A percentile compares a stretch with the other conserved stretches of the same genome.
Conservation (phyloP, 495 filamentous ascomycete genomes). For the Aspergillus sclerotioniger region DNA sequence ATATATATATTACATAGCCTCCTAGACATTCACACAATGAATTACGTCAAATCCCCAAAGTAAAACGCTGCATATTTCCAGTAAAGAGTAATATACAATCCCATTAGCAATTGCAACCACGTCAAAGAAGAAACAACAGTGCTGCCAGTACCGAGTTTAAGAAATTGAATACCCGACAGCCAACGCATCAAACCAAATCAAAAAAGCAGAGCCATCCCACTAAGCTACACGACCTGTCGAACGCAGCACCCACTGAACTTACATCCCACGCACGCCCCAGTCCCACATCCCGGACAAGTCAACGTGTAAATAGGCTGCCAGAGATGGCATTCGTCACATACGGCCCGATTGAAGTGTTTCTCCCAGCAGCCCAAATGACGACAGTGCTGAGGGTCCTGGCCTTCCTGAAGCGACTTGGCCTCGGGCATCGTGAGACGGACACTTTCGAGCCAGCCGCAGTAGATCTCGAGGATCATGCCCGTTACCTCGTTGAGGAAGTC, state of each 20-base stretch:
- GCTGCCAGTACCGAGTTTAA: too few species aligned
- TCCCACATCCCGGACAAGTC: slow-evolving; percentile 32
- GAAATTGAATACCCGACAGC: too few species aligned
- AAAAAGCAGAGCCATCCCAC: too few species aligned
- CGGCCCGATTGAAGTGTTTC: slow-evolving; percentile 19
- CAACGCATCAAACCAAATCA: too few species aligned
- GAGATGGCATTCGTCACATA: slow-evolving; percentile 31
- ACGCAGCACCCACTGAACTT: slow-evolving; percentile 22
- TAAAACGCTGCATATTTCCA: too few species aligned
- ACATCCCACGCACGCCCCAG: slow-evolving; percentile 33
- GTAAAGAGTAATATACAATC: too few species aligned
- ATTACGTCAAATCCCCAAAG: too few species aligned
- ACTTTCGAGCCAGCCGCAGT: slow-evolving; percentile 27
- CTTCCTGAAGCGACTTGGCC: not conserved
- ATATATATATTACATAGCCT: not conserved
- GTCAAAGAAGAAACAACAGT: too few species aligned
- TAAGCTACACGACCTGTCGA: not conserved
- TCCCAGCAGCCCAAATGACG: slow-evolving; percentile 33
- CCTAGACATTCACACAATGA: too few species aligned
- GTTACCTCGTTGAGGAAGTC: slow-evolving; percentile 28
- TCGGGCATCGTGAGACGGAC: slow-evolving; percentile 16
- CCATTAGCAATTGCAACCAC: too few species aligned
- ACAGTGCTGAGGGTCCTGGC: slow-evolving; percentile 14
- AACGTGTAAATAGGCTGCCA: slow-evolving; percentile 35
- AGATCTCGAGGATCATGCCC: slow-evolving; percentile 31